phyloP scores from a whole-genome alignment of 2,329 filamentous ascomycete species.

The Trichothecium sympodiale region DNA sequence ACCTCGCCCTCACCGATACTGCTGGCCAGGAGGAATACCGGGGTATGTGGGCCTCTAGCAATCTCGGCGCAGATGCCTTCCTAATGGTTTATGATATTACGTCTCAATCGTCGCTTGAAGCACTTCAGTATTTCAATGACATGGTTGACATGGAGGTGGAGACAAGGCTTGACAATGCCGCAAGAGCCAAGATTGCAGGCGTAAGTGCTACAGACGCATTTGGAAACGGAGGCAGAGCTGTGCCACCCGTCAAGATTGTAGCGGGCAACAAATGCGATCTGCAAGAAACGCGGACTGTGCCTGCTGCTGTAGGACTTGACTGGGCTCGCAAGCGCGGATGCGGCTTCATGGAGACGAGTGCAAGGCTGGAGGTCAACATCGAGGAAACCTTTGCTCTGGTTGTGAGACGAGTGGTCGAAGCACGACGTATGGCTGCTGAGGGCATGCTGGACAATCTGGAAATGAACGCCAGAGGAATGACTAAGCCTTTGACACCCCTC shows the following conservation, averaged over 20 bases:
- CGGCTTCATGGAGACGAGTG: constrained; percentile 86
- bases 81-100: constrained; percentile 85
- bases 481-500: constrained; percentile 46
- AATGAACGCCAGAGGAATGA: constrained; percentile 41
- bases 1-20: constrained; percentile 70
- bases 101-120: constrained; percentile 52
- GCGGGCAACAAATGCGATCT: constrained; percentile 82
- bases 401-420: constrained; percentile 50
- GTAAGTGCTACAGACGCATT: constrained; percentile 18
- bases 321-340: constrained; percentile 65
- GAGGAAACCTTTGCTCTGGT: constrained; percentile 77
- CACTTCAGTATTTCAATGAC: constrained; percentile 68
- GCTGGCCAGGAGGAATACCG: constrained; percentile 87
- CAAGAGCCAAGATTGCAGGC: constrained; percentile 35
- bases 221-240: constrained; percentile 32
- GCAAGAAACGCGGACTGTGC: constrained; percentile 55
- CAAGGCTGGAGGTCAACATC: constrained; percentile 74
- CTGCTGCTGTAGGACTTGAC: constrained; percentile 60
- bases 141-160: constrained; percentile 77
- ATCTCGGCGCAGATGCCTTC: constrained; percentile 72
- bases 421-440: constrained; percentile 36
- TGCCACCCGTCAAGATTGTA: constrained; percentile 69
- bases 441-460: constrained; percentile 29
- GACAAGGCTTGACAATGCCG: constrained; percentile 51
- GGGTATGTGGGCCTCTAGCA: constrained; percentile 72